phyloP scores from a whole-genome alignment of 2,329 filamentous ascomycete genomes.

The Verticillium zaregamsianum region DNA sequence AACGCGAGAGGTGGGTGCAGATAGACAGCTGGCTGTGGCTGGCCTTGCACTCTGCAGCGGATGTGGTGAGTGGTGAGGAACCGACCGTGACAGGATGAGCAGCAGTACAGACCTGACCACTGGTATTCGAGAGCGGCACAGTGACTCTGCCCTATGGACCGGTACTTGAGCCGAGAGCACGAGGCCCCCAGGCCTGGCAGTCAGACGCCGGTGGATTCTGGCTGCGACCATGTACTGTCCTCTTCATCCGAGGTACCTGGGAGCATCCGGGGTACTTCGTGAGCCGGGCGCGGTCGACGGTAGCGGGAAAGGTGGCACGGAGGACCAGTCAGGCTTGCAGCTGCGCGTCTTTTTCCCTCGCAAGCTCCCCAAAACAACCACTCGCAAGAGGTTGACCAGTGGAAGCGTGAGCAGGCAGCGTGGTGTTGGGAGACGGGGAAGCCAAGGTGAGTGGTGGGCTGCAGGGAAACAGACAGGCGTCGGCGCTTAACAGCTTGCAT shows the following conservation, averaged over 20 bases:
- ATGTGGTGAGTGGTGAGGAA: neutral
- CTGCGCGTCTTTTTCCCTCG: conserved; percentile 29
- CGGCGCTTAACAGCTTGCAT: conserved; percentile 53
- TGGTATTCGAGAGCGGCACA: neutral
- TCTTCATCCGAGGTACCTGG: neutral
- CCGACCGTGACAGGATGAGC: neutral
- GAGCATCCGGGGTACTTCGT: neutral
- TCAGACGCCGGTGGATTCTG: neutral
- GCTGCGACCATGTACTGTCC: neutral
- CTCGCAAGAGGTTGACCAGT: conserved; percentile 22
- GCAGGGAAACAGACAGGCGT: conserved; percentile 47
- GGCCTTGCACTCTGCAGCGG: neutral
- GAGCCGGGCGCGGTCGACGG: neutral
- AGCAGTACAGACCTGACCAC: neutral
- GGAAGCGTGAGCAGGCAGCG: conserved; percentile 17
- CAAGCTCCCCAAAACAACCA: neutral
- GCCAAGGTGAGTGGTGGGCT: conserved; percentile 30
- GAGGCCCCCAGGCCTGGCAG: neutral
- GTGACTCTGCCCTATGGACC: neutral
- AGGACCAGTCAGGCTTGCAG: conserved; percentile 26
- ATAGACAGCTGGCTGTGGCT: neutral
- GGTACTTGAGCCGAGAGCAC: neutral
- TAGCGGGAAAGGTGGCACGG: conserved; percentile 13
- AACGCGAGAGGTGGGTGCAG: neutral
- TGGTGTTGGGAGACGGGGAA: conserved; percentile 21